Conservation (phyloP, 1,284 basidiomycete species). For the Fomes fomentarius region DNA sequence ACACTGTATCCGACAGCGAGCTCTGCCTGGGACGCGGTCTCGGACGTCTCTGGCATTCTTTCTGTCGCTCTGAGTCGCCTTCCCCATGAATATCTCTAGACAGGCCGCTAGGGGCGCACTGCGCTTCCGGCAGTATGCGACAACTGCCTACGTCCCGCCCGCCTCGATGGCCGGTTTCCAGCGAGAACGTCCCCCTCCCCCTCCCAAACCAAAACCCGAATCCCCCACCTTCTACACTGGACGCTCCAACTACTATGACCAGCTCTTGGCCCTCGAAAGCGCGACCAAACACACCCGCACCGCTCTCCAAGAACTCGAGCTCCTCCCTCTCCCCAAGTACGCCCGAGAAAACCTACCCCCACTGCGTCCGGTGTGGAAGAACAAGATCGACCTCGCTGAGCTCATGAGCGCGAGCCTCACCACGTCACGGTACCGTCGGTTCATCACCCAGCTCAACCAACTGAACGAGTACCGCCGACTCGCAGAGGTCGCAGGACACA, state of each 20-base stretch:
- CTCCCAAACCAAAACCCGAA: slow-evolving; percentile 40
- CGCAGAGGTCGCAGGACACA: slow-evolving; percentile 63
- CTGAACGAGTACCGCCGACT: slow-evolving; percentile 76
- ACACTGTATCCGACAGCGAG: slow-evolving; percentile 21
- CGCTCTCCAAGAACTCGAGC: slow-evolving; percentile 66
- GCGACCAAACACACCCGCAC: slow-evolving; percentile 62
- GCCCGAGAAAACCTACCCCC: slow-evolving; percentile 64
- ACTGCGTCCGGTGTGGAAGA: slow-evolving; percentile 70
- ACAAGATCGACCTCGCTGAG: slow-evolving; percentile 57
- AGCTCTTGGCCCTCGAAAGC: slow-evolving; percentile 68
- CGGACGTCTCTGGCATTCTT: slow-evolving; percentile 9
- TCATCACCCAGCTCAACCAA: slow-evolving; percentile 70
- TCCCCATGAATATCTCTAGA: slow-evolving; percentile 25
- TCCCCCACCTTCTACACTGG: slow-evolving; percentile 90
- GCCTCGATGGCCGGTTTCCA: slow-evolving; percentile 33
- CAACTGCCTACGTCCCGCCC: slow-evolving; percentile 38
- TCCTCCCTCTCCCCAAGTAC: slow-evolving; percentile 79
- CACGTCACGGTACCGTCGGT: slow-evolving; percentile 72
- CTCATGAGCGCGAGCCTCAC: slow-evolving; percentile 67
- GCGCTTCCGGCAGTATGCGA: slow-evolving; percentile 24
- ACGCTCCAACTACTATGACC: slow-evolving; percentile 78
- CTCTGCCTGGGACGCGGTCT: slow-evolving; percentile 11
- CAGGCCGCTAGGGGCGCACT: slow-evolving; percentile 17
- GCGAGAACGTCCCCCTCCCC: slow-evolving; percentile 26
- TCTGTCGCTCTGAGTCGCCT: slow-evolving; percentile 1